Percentiles rank a stretch among this genome's conserved stretches.
These are phyloP conservation scores for Pyrenula massariospora DNA, from an alignment of 495 filamentous ascomycete genomes.

Conservation along the genomic window DNA sequence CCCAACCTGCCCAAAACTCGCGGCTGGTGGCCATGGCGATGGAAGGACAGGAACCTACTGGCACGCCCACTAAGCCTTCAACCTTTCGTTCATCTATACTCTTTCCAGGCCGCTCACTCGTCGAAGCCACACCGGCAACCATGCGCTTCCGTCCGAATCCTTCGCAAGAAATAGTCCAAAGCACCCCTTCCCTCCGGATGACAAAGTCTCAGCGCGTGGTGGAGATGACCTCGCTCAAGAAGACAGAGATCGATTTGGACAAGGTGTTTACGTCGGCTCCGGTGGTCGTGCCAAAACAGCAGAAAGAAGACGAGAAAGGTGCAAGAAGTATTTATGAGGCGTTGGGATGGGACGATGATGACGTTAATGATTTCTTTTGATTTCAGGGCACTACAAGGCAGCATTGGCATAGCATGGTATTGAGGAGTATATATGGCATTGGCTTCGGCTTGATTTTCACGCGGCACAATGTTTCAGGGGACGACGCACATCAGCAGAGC, in stretches of 20 bases:
- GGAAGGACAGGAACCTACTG: neutral
- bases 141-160: neutral
- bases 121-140: neutral
- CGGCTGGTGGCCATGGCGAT: neutral
- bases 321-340: constrained; percentile 54
- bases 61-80: too few relatives aligned
- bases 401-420: too few relatives aligned
- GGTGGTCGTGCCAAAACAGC: neutral
- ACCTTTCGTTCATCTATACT: neutral
- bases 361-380: constrained; percentile 30
- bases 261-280: neutral
- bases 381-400: too few relatives aligned
- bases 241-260: neutral
- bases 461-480: too few relatives aligned
- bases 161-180: neutral
- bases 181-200: neutral
- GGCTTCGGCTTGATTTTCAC: too few relatives aligned
- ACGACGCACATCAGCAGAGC: too few relatives aligned
- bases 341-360: constrained; percentile 69
- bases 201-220: neutral
- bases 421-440: too few relatives aligned
- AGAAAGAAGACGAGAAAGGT: constrained; percentile 22
- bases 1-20: neutral
- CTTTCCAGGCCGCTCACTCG: neutral
- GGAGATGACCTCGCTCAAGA: neutral